phyloP scores from a whole-genome alignment of 371 early-diverging fungal genomes.

The Mucor irregularis region DNA sequence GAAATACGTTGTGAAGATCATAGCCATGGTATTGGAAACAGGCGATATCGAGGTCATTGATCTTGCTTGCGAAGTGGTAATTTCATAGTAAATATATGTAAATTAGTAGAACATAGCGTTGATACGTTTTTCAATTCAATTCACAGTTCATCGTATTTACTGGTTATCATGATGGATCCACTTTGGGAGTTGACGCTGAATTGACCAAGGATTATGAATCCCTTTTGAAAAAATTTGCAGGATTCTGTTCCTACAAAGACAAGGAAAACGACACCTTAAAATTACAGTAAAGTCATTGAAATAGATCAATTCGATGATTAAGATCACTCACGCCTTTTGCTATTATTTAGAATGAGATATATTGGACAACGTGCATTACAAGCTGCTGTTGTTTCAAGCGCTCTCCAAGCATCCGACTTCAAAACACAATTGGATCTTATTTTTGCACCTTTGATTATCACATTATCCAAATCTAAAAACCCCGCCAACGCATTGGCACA shows the following conservation, averaged over 20 bases:
- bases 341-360: conserved; percentile 45
- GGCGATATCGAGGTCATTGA: conserved; percentile 52
- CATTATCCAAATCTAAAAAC: conserved; percentile 39
- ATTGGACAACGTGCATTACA: conserved; percentile 60
- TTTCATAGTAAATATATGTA: neutral
- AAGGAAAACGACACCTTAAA: conserved; percentile 30
- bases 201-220: conserved; percentile 60
- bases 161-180: conserved; percentile 65
- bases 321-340: neutral
- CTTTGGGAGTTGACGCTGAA: conserved; percentile 67
- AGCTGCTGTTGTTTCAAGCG: conserved; percentile 54
- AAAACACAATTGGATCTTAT: conserved; percentile 57
- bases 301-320: neutral
- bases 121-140: neutral
- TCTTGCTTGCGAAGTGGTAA: conserved; percentile 59
- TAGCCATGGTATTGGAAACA: conserved; percentile 55
- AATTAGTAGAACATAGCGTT: neutral
- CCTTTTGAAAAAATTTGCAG: conserved; percentile 58
- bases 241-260: conserved; percentile 43
- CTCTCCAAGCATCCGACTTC: conserved; percentile 57
- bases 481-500: conserved; percentile 34
- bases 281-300: conserved; percentile 34
- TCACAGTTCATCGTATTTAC: conserved; percentile 72
- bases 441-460: conserved; percentile 57
- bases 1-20: conserved; percentile 66